Evolutionary conservation across 1,139 yeast species (phyloP).

Genomic region (Arxiozyma slooffiae): DNA sequence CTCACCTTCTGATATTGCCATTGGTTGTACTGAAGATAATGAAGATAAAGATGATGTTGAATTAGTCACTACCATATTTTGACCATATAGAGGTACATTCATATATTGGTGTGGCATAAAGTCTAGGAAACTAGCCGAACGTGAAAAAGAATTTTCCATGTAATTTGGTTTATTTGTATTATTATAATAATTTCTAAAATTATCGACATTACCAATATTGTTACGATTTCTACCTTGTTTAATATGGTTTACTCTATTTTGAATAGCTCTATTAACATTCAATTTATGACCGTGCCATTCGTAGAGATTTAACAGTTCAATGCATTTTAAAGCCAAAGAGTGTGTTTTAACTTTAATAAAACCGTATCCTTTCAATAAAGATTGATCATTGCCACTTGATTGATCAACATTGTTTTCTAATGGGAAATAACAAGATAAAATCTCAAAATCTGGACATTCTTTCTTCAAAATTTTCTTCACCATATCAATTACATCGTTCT

Average conservation of each 20-base stretch:
- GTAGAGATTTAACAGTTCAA: slow-evolving; percentile 32
- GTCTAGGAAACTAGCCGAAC: slow-evolving; percentile 4
- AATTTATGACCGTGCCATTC: slow-evolving; percentile 20
- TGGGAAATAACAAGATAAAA: slow-evolving; percentile 26
- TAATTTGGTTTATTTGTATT: slow-evolving; percentile 3
- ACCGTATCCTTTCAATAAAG: slow-evolving; percentile 36
- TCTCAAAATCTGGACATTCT: slow-evolving; percentile 13
- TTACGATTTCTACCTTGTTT: slow-evolving; percentile 3
- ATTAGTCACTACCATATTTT: slow-evolving; percentile 1
- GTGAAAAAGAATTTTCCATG: neutral
- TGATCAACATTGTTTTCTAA: slow-evolving; percentile 5
- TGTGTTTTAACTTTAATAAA: slow-evolving; percentile 38
- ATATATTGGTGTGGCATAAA: slow-evolving; percentile 1
- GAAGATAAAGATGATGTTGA: neutral
- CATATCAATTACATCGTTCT: slow-evolving; percentile 16
- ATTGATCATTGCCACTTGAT: slow-evolving; percentile 3
- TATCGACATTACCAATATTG: neutral
- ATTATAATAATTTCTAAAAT: neutral
- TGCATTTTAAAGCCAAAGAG: slow-evolving; percentile 36
- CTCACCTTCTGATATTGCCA: neutral
- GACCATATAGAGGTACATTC: neutral
- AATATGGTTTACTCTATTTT: slow-evolving; percentile 14
- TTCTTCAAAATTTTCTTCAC: slow-evolving; percentile 11
- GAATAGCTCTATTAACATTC: slow-evolving; percentile 29
- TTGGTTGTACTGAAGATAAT: neutral